A percentile compares a stretch with the other conserved stretches of the same genome.
Evolutionary conservation across 306 rosid species (phyloP).

Genomic region (Cicer pinnatifidum): DNA sequence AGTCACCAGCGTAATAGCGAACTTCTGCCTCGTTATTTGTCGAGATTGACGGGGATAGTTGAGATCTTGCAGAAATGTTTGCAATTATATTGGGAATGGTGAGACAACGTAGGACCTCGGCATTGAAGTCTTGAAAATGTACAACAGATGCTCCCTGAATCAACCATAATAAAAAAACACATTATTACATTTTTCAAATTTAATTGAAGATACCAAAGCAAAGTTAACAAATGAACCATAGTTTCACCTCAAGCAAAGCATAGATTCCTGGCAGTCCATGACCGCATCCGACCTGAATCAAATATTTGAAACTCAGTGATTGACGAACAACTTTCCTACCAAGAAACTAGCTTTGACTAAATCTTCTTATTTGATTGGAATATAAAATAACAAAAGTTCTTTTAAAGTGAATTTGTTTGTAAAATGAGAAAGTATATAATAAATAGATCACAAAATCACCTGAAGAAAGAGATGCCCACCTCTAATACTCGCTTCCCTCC

Average conservation of each 20-base stretch:
- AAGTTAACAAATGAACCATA: slow-evolving; percentile 35
- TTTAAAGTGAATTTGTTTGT: background rate
- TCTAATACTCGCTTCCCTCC: slow-evolving; percentile 74
- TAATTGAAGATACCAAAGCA: slow-evolving; percentile 22
- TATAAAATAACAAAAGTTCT: background rate
- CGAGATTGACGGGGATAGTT: slow-evolving; percentile 38
- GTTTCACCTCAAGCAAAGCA: slow-evolving; percentile 77
- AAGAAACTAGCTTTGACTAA: slow-evolving; percentile 10
- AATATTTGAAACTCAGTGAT: slow-evolving; percentile 40
- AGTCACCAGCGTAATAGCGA: slow-evolving; percentile 90
- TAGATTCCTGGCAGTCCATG: slow-evolving; percentile 95
- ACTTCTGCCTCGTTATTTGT: slow-evolving; percentile 52
- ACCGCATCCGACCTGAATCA: slow-evolving; percentile 90
- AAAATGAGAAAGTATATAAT: background rate
- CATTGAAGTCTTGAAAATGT: slow-evolving; percentile 97
- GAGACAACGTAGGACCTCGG: slow-evolving; percentile 76
- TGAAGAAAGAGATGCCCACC: slow-evolving; percentile 59
- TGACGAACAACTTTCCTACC: background rate
- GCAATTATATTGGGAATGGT: slow-evolving; percentile 81
- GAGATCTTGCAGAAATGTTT: slow-evolving; percentile 51
- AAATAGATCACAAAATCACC: slow-evolving; percentile 42
- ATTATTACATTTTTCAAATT: slow-evolving; percentile 5
- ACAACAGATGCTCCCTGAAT: slow-evolving; percentile 74
- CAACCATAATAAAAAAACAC: slow-evolving; percentile 41
- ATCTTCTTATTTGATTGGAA: slow-evolving; percentile 12